These are phyloP conservation scores for Tolypocladium nubicola DNA, from an alignment of 2,329 filamentous ascomycete genomes.

Conservation along the genomic window DNA sequence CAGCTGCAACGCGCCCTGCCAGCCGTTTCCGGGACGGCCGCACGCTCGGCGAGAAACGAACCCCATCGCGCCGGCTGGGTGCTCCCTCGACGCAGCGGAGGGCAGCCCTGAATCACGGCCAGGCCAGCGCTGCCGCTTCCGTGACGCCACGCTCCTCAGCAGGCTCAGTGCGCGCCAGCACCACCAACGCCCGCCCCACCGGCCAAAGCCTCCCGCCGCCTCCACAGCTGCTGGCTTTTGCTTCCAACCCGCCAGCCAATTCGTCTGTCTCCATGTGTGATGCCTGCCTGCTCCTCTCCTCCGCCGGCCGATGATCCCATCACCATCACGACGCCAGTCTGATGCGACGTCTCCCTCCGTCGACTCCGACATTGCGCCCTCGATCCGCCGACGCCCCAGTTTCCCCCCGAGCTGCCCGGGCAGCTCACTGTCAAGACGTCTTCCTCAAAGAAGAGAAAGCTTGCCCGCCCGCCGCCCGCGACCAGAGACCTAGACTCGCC, in stretches of 20 bases:
- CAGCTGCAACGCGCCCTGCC: neutral
- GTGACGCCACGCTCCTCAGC: neutral
- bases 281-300: conserved; percentile 3
- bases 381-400: neutral
- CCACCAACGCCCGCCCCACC: neutral
- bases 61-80: too few relatives aligned
- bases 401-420: conserved; percentile 43
- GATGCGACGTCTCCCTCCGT: conserved; percentile 1
- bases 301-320: conserved; percentile 1
- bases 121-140: neutral
- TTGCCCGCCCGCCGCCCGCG: conserved; percentile 33
- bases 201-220: neutral
- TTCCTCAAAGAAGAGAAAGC: conserved; percentile 65
- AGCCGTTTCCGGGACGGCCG: neutral
- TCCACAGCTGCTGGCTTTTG: neutral
- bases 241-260: neutral
- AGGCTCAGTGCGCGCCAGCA: neutral
- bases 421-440: conserved; percentile 64
- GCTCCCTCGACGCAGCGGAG: neutral
- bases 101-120: neutral
- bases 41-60: neutral
- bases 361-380: neutral
- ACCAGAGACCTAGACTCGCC: conserved; percentile 29
- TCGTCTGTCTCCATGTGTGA: conserved; percentile 6
- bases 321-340: neutral